phyloP scores from a whole-genome alignment of 192 early-diverging fungal genomes.

The Lobosporangium transversale region DNA sequence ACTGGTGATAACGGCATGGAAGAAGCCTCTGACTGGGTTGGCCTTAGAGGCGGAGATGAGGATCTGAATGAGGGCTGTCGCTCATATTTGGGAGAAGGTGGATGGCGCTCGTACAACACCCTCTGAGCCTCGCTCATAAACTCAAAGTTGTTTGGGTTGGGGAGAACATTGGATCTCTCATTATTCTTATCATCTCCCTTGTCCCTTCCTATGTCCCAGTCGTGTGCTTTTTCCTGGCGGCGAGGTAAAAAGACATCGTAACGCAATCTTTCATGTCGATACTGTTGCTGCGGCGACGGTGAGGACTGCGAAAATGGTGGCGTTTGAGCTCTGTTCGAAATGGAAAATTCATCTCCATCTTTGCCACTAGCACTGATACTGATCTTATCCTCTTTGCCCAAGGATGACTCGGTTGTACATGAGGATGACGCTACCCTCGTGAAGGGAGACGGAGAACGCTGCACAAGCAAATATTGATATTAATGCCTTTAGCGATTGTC shows the following conservation, averaged over 20 bases:
- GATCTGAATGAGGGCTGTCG: background rate
- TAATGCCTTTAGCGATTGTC: too few relatives aligned
- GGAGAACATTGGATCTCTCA: background rate
- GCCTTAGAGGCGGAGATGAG: background rate
- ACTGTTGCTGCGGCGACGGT: background rate
- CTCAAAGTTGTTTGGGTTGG: slow-evolving; percentile 10
- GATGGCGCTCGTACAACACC: slow-evolving; percentile 32
- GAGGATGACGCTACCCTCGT: slow-evolving; percentile 2
- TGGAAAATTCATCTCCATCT: background rate
- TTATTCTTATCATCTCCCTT: background rate
- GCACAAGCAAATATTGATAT: too few relatives aligned
- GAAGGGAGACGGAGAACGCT: too few relatives aligned
- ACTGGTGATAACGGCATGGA: too few relatives aligned
- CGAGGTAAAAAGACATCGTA: background rate
- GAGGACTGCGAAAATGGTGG: slow-evolving; percentile 9
- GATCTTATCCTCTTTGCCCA: too few relatives aligned
- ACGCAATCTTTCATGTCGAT: background rate
- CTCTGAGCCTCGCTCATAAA: slow-evolving; percentile 22
- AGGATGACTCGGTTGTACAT: background rate
- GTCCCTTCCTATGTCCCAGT: background rate
- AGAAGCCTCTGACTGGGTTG: slow-evolving; percentile 2
- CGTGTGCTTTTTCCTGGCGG: background rate
- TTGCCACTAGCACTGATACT: too few relatives aligned
- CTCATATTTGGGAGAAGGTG: slow-evolving; percentile 21
- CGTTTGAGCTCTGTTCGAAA: background rate